Base-by-base conservation (phyloP, 2,329 filamentous ascomycete genomes). In the Hypoxylon sp. region DNA sequence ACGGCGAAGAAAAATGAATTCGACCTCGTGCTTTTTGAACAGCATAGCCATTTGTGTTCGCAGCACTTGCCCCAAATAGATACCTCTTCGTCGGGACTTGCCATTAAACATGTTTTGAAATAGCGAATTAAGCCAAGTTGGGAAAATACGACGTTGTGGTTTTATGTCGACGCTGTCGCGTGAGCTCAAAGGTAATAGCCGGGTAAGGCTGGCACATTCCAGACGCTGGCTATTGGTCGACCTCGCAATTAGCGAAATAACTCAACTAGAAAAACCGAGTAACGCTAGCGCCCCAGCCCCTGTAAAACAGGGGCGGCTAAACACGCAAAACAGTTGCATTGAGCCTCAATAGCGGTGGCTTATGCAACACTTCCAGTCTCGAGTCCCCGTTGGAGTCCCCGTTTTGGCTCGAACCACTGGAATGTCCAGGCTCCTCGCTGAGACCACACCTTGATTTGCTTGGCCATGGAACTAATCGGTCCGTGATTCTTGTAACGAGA, bases 291-390 rank as follows among this genome's bases (percentile, higher is more conserved):
- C 53, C 59, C 19, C 6, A 14, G 43, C 27, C 25, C 50, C 45
- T 64, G 63, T 69, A 69, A 69, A 67, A 57, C 71, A 73, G 39
- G 61, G 61, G 63, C 43, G 43, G 21, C 34, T 58, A 69, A 59
- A 58, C 50, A 56, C 30, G 37, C 19, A 51, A 52, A 64, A 68
- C 37, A 47, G 62, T 62, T 65, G 53, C 65, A 67, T 65, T 61
- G 57, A 71, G 63, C 67, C 63, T 65, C 65, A 67, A 59, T 50
- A 45, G 59, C 21, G 21, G 64, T 70, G 69, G 63, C 67, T 71
- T 55, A 69, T 69, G 64, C 53, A 71, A 70, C 65, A 65, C 48
- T 63, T 69, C 39, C 34, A 56, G 68, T 70, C 63, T 70, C 66
- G 57, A 43, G 51, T 54, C 51, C 45, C 23, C 34, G 46, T 19